Percentiles rank a stretch among this genome's conserved stretches.
Evolutionary conservation across 1,139 yeast genomes (phyloP).

Genomic region (Blastobotrys petasosporus): DNA sequence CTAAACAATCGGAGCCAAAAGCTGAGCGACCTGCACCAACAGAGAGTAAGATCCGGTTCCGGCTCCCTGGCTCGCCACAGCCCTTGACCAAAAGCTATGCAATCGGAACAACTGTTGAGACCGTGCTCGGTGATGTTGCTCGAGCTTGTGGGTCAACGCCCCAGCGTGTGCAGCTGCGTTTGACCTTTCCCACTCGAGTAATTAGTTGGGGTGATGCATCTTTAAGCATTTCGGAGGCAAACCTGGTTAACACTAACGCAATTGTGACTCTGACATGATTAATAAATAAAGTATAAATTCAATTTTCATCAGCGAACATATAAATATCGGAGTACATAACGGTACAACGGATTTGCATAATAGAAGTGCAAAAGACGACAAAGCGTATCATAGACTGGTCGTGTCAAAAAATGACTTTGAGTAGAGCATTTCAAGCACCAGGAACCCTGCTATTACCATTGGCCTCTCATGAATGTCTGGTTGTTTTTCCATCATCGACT

Average conservation of each 20-base stretch:
- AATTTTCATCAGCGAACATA: too few relatives aligned
- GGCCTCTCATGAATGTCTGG: too few relatives aligned
- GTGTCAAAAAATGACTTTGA: too few relatives aligned
- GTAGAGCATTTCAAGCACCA: too few relatives aligned
- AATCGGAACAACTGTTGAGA: conserved; percentile 27
- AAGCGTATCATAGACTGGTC: too few relatives aligned
- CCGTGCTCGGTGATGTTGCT: conserved; percentile 29
- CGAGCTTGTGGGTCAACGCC: conserved; percentile 23
- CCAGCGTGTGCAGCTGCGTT: conserved; percentile 22
- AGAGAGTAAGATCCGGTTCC: conserved; percentile 32
- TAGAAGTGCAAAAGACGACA: too few relatives aligned
- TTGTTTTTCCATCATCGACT: too few relatives aligned
- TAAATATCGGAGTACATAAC: too few relatives aligned
- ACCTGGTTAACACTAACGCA: conserved; percentile 29
- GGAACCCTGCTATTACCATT: too few relatives aligned
- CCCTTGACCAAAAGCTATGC: conserved; percentile 29
- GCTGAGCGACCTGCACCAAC: conserved; percentile 19
- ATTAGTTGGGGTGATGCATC: conserved; percentile 22
- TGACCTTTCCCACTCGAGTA: conserved; percentile 33
- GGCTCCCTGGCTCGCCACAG: conserved; percentile 25
- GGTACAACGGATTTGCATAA: too few relatives aligned
- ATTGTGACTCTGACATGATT: conserved; percentile 15
- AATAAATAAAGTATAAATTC: too few relatives aligned
- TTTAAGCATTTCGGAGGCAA: conserved; percentile 29
- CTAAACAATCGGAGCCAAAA: conserved; percentile 8